These are phyloP conservation scores for Kwoniella sp. DNA, from an alignment of 768 basidiomycete species.

Conservation along the genomic window DNA sequence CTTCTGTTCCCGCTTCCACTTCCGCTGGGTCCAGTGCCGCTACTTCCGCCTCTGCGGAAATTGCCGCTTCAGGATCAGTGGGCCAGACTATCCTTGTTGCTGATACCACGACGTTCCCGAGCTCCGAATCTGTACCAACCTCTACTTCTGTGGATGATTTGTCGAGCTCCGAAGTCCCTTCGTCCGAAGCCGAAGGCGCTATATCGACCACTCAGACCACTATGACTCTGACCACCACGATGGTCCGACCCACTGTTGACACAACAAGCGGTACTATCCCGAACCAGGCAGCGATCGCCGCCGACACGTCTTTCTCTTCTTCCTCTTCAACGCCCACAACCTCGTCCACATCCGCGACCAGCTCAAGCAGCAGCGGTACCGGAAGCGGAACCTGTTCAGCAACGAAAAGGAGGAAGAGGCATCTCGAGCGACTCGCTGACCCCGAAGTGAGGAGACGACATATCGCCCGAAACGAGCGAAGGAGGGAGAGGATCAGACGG, in stretches of 20 bases:
- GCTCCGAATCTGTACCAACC: slow-evolving; percentile 7
- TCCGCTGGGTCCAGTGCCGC: slow-evolving; percentile 1
- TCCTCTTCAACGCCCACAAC: background rate
- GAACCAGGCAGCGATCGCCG: slow-evolving; percentile 9
- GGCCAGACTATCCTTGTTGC: background rate
- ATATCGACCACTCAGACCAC: slow-evolving; percentile 11
- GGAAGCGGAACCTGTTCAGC: background rate
- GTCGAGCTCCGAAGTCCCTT: slow-evolving; percentile 3
- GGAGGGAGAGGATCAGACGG: slow-evolving; percentile 18
- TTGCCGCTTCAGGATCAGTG: slow-evolving; percentile 5
- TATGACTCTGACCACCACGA: slow-evolving; percentile 11
- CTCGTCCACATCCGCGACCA: too few species aligned
- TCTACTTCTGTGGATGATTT: background rate
- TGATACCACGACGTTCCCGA: background rate
- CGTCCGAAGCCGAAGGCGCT: background rate
- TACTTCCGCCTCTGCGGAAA: background rate
- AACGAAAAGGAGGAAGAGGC: slow-evolving; percentile 6
- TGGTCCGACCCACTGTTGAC: background rate
- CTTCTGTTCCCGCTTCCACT: slow-evolving; percentile 5
- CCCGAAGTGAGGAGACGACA: slow-evolving; percentile 15
- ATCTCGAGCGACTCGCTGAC: slow-evolving; percentile 9
- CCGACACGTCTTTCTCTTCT: background rate
- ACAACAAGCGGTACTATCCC: background rate
- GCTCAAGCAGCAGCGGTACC: background rate
- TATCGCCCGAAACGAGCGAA: slow-evolving; percentile 8